These are phyloP conservation scores for Cercis canadensis DNA, from an alignment of 306 rosid genomes.

Conservation along the genomic window DNA sequence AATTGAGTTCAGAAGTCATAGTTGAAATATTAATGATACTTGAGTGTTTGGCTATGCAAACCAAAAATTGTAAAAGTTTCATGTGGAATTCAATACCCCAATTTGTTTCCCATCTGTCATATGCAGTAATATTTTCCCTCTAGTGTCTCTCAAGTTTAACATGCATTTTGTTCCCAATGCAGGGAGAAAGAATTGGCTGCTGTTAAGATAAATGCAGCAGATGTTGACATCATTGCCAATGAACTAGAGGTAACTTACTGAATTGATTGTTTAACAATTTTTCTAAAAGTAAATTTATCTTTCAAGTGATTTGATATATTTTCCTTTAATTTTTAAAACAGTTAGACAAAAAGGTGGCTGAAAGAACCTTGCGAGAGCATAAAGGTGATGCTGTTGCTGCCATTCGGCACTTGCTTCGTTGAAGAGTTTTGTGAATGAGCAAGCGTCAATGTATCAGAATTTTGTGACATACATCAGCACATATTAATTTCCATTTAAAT, in stretches of 20 bases:
- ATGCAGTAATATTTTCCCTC: not conserved
- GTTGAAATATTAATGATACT: not conserved
- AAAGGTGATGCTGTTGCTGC: slow-evolving; percentile 99
- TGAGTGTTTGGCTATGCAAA: slow-evolving; percentile 6
- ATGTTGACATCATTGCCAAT: slow-evolving; percentile 85
- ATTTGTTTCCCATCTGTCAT: not conserved
- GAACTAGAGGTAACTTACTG: slow-evolving; percentile 74
- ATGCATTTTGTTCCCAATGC: slow-evolving; percentile 27
- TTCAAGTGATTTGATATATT: slow-evolving; percentile 5
- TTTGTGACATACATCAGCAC: not conserved
- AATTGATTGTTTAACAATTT: not conserved
- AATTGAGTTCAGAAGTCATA: not conserved
- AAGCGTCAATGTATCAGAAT: not conserved
- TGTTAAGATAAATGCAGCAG: slow-evolving; percentile 83
- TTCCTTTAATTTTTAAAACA: slow-evolving; percentile 31
- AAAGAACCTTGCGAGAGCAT: slow-evolving; percentile 95
- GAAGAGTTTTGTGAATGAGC: slow-evolving; percentile 9
- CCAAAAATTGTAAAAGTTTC: not conserved
- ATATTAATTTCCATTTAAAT: not conserved
- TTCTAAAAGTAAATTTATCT: not conserved
- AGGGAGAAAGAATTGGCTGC: slow-evolving; percentile 96
- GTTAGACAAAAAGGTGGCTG: slow-evolving; percentile 94
- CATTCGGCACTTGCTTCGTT: slow-evolving; percentile 73
- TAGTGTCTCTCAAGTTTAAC: slow-evolving; percentile 8
- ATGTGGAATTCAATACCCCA: not conserved